A percentile compares a stretch with the other conserved stretches of the same genome.
Evolutionary conservation across 225 moss, liverwort and hornwort species (phyloP).

Genomic region (Asterella californica): DNA sequence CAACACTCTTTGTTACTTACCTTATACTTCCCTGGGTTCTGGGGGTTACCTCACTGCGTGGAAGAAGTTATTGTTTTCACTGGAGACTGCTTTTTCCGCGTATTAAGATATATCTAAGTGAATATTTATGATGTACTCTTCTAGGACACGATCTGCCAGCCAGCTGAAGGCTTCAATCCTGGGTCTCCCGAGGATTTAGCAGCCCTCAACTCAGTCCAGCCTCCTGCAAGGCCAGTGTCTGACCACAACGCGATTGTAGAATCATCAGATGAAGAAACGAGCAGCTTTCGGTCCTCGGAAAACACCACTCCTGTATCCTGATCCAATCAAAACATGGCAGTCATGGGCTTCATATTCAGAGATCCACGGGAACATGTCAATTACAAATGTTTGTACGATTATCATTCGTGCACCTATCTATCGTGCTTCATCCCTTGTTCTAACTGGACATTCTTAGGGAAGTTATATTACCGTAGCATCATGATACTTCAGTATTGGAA

Average conservation of each 20-base stretch:
- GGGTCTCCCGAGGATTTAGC: too few species aligned
- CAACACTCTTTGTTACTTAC: too few species aligned
- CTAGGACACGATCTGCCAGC: too few species aligned
- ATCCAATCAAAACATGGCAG: neutral
- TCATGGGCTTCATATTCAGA: neutral
- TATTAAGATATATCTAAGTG: too few species aligned
- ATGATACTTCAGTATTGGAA: conserved; percentile 87
- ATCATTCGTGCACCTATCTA: neutral
- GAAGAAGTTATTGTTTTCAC: too few species aligned
- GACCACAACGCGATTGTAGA: conserved; percentile 47
- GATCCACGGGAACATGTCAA: neutral
- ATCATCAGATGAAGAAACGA: conserved; percentile 46
- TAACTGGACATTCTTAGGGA: neutral
- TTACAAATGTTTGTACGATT: too few species aligned
- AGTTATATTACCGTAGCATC: conserved; percentile 54
- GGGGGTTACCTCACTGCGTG: too few species aligned
- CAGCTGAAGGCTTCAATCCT: too few species aligned
- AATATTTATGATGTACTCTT: too few species aligned
- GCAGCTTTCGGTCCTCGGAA: conserved; percentile 35
- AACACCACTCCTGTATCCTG: conserved; percentile 44
- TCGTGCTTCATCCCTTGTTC: neutral
- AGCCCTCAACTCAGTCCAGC: neutral
- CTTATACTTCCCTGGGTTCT: too few species aligned
- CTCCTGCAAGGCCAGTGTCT: neutral
- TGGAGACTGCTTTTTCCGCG: too few species aligned